Percentiles rank a stretch among this genome's conserved stretches.
phyloP scores from a whole-genome alignment of 768 basidiomycete genomes.

The Flagelloscypha sp. region DNA sequence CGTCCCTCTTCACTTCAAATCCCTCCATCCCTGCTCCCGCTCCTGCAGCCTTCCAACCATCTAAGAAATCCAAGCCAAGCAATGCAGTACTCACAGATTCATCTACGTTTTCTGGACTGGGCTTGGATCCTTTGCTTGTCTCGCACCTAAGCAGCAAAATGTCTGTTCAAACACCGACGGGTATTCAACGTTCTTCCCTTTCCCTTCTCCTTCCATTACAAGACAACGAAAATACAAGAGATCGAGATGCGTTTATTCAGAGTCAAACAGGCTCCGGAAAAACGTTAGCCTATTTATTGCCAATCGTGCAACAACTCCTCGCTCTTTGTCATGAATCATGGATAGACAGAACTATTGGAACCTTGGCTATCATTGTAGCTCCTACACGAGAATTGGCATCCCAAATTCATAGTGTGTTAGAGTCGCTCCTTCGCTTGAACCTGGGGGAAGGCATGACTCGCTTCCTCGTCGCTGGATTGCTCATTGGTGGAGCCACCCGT shows the following conservation, averaged over 20 bases:
- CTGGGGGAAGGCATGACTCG: conserved; percentile 59
- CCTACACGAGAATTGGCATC: conserved; percentile 95
- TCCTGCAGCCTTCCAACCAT: conserved; percentile 16
- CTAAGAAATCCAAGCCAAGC: conserved; percentile 53
- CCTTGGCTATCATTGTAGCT: conserved; percentile 87
- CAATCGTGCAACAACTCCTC: conserved; percentile 90
- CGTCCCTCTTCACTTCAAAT: conserved; percentile 83
- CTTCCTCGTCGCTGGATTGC: conserved; percentile 88
- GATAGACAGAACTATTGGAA: conserved; percentile 92
- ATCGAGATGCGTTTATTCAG: conserved; percentile 84
- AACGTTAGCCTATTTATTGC: conserved; percentile 87
- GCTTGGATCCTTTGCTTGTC: conserved; percentile 73
- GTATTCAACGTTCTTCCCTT: conserved; percentile 73
- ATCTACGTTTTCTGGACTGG: conserved; percentile 75
- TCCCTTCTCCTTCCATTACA: conserved; percentile 51
- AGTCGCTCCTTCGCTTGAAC: conserved; percentile 68
- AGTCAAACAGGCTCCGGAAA: conserved; percentile 98
- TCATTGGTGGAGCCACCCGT: conserved; percentile 90
- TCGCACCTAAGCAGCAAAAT: conserved; percentile 75
- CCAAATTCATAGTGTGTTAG: conserved; percentile 94
- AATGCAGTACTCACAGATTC: conserved; percentile 76
- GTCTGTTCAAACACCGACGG: conserved; percentile 77
- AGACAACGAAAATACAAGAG: conserved; percentile 23
- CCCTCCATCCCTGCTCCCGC: conserved; percentile 51
- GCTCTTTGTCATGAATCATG: conserved; percentile 85